These are phyloP conservation scores for Liriodendron chinense DNA, from an alignment of 164 flowering plant species.

Conservation along the genomic window DNA sequence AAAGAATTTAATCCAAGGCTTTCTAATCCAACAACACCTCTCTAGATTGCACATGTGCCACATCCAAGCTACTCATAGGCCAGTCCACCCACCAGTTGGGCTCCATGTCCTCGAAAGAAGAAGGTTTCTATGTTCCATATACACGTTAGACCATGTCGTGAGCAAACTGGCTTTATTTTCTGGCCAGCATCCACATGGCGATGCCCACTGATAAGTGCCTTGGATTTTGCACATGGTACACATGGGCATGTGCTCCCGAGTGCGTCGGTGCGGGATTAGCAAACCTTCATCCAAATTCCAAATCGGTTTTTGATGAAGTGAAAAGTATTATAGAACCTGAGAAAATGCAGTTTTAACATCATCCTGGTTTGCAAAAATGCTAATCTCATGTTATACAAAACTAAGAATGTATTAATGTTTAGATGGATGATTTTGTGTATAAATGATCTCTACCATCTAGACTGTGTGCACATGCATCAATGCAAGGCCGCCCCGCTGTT, in stretches of 20 bases:
- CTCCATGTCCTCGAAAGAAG: neutral
- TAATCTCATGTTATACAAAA: too few relatives aligned
- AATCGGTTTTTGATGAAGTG: too few relatives aligned
- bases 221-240: too few relatives aligned
- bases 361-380: neutral
- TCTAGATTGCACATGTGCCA: neutral
- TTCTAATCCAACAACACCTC: neutral
- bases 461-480: neutral
- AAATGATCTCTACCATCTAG: neutral
- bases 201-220: too few relatives aligned
- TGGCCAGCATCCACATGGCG: too few relatives aligned
- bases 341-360: too few relatives aligned
- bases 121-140: neutral
- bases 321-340: too few relatives aligned
- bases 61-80: neutral
- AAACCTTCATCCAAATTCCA: too few relatives aligned
- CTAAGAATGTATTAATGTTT: too few relatives aligned
- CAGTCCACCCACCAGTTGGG: neutral
- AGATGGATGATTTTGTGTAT: neutral
- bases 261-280: too few relatives aligned
- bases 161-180: neutral
- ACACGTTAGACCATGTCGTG: neutral
- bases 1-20: neutral
- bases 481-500: too few relatives aligned
- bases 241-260: too few relatives aligned